phyloP scores from a whole-genome alignment of 2,329 filamentous ascomycete species.

The Ophiostoma pallidulum region DNA sequence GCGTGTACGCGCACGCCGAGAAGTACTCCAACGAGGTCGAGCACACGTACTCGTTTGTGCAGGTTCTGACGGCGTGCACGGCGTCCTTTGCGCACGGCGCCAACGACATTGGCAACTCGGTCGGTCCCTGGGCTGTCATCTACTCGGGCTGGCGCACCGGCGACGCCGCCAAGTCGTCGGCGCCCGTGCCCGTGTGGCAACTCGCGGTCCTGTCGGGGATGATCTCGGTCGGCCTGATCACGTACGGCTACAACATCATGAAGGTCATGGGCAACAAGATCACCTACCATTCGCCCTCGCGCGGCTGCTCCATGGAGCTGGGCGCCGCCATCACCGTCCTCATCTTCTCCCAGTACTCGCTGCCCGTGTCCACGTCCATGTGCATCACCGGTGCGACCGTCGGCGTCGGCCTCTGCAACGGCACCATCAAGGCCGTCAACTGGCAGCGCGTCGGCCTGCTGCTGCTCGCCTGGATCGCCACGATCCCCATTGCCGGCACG shows the following conservation, averaged over 20 bases:
- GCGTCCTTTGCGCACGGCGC: slow-evolving; percentile 58
- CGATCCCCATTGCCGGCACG: slow-evolving; percentile 47
- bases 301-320: slow-evolving; percentile 49
- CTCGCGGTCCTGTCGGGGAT: slow-evolving; percentile 30
- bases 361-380: slow-evolving; percentile 56
- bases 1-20: slow-evolving; percentile 45
- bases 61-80: slow-evolving; percentile 51
- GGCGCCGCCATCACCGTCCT: slow-evolving; percentile 54
- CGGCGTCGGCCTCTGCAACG: slow-evolving; percentile 52
- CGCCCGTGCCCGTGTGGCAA: slow-evolving; percentile 50
- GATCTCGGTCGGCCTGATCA: slow-evolving; percentile 45
- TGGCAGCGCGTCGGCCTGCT: slow-evolving; percentile 58
- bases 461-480: slow-evolving; percentile 50
- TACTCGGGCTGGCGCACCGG: slow-evolving; percentile 50
- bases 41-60: slow-evolving; percentile 51
- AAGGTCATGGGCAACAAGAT: slow-evolving; percentile 48
- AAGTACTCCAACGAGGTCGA: slow-evolving; percentile 56
- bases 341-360: slow-evolving; percentile 50
- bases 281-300: slow-evolving; percentile 46
- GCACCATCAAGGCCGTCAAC: slow-evolving; percentile 49
- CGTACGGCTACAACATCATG: slow-evolving; percentile 57
- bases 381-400: slow-evolving; percentile 55
- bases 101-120: slow-evolving; percentile 56
- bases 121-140: slow-evolving; percentile 54
- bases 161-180: slow-evolving; percentile 31